Evolutionary conservation across 1,284 basidiomycete genomes (phyloP).

Genomic region (Moesziomyces parantarcticus): DNA sequence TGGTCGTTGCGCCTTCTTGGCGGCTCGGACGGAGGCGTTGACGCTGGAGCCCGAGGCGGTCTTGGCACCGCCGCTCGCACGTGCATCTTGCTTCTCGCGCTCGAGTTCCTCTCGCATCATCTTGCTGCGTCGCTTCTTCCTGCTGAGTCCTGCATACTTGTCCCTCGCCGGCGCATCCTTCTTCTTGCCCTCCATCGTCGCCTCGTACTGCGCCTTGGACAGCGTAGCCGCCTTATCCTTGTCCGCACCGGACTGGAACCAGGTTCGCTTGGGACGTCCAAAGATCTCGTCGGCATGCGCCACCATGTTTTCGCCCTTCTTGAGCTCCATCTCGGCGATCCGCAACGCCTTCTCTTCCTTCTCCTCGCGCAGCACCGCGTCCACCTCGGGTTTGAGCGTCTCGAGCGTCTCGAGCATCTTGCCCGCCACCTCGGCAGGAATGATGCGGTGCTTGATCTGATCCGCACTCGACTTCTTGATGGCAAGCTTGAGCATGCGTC

Average conservation of each 20-base stretch:
- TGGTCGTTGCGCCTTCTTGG: slow-evolving; percentile 59
- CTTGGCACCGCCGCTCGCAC: slow-evolving; percentile 12
- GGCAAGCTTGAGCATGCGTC: slow-evolving; percentile 94
- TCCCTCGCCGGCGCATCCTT: slow-evolving; percentile 2
- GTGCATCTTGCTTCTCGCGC: slow-evolving; percentile 39
- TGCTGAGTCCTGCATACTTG: slow-evolving; percentile 59
- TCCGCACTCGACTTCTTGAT: slow-evolving; percentile 89
- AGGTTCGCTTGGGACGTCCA: slow-evolving; percentile 90
- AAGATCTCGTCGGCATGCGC: slow-evolving; percentile 95
- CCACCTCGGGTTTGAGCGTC: slow-evolving; percentile 80
- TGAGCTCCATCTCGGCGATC: slow-evolving; percentile 91
- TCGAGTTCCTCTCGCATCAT: slow-evolving; percentile 61
- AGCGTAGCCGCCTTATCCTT: slow-evolving; percentile 71
- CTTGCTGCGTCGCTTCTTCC: slow-evolving; percentile 54
- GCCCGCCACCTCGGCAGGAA: slow-evolving; percentile 81
- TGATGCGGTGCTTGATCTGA: slow-evolving; percentile 87
- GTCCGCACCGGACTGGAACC: slow-evolving; percentile 93
- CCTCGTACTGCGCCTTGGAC: slow-evolving; percentile 49
- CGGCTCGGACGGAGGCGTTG: slow-evolving; percentile 56
- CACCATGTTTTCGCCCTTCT: slow-evolving; percentile 94
- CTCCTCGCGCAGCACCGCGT: slow-evolving; percentile 87
- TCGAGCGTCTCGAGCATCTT: slow-evolving; percentile 80
- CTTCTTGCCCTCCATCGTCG: slow-evolving; percentile 44
- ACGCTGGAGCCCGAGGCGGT: slow-evolving; percentile 22
- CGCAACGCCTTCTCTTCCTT: slow-evolving; percentile 85